Evolutionary conservation across 2,329 filamentous ascomycete species (phyloP).

Genomic region (Aspergillus sp.): DNA sequence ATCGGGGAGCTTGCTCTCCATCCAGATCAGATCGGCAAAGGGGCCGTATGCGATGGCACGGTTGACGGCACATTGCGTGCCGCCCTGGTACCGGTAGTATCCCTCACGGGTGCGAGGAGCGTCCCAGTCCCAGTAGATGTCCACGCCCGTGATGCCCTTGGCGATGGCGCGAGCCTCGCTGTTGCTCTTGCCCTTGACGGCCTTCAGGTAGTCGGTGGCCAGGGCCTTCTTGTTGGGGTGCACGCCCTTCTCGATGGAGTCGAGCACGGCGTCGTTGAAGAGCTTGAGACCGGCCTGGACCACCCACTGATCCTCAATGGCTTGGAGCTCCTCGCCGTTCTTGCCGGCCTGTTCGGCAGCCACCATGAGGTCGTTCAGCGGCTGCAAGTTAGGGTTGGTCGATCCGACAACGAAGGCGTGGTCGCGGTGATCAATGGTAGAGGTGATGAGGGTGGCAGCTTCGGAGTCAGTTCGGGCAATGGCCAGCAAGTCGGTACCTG

Average conservation of each 20-base stretch:
- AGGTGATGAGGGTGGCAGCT: conserved; percentile 94
- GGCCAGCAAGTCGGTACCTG: conserved; percentile 79
- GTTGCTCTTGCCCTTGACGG: conserved; percentile 81
- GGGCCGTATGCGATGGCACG: conserved; percentile 88
- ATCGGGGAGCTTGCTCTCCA: conserved; percentile 97
- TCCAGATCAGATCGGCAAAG: conserved; percentile 96
- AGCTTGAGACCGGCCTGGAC: conserved; percentile 76
- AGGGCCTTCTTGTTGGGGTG: conserved; percentile 66
- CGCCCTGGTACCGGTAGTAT: conserved; percentile 89
- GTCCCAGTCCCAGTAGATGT: conserved; percentile 95
- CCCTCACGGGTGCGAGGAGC: conserved; percentile 89
- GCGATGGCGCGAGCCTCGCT: conserved; percentile 77
- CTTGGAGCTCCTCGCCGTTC: conserved; percentile 75
- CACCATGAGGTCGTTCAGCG: conserved; percentile 87
- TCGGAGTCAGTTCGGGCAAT: conserved; percentile 96
- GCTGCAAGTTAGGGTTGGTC: conserved; percentile 81
- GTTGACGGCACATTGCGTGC: conserved; percentile 87
- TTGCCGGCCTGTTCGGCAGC: conserved; percentile 82
- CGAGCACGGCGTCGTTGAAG: conserved; percentile 86
- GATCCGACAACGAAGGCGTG: conserved; percentile 88
- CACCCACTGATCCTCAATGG: conserved; percentile 88
- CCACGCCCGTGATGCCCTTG: conserved; percentile 70
- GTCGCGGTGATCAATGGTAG: conserved; percentile 92
- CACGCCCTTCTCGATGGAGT: conserved; percentile 70
- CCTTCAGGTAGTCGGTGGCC: conserved; percentile 64